Percentiles rank a stretch among this genome's conserved stretches.
phyloP scores from a whole-genome alignment of 2,329 filamentous ascomycete species.

The Hysterium pulicare region DNA sequence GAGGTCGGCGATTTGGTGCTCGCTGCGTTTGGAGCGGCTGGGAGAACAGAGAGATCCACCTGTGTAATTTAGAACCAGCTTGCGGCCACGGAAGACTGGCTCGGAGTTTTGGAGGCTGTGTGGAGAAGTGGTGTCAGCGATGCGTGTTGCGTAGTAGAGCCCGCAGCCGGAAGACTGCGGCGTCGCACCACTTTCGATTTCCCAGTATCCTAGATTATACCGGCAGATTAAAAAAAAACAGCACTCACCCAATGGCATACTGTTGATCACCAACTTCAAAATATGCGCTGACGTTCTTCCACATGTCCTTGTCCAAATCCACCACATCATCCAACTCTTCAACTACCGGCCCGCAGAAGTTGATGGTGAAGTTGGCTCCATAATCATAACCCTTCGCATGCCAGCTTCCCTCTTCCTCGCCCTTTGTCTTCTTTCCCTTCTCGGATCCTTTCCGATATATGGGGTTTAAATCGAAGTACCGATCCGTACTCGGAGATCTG shows the following conservation, averaged over 20 bases:
- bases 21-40: slow-evolving; percentile 20
- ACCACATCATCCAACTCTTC: slow-evolving; percentile 60
- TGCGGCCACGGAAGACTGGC: slow-evolving; percentile 62
- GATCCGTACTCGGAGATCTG: slow-evolving; percentile 57
- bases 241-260: slow-evolving; percentile 70
- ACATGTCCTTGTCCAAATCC: slow-evolving; percentile 60
- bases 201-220: too few relatives aligned
- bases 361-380: slow-evolving; percentile 76
- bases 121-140: neutral
- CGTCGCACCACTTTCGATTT: too few relatives aligned
- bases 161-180: too few relatives aligned
- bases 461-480: slow-evolving; percentile 62
- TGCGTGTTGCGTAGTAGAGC: too few relatives aligned
- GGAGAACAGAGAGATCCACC: slow-evolving; percentile 48
- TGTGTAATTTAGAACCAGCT: slow-evolving; percentile 53
- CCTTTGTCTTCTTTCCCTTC: slow-evolving; percentile 44
- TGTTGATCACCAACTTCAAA: slow-evolving; percentile 64
- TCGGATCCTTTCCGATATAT: slow-evolving; percentile 52
- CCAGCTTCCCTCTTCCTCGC: slow-evolving; percentile 58
- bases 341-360: slow-evolving; percentile 75
- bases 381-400: slow-evolving; percentile 72
- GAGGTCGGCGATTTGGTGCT: slow-evolving; percentile 20
- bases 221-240: neutral
- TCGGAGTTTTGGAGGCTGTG: slow-evolving; percentile 53
- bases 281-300: slow-evolving; percentile 75